Evolutionary conservation across 805 yeast genomes (phyloP).

Genomic region (Candida sakaeoensis): DNA sequence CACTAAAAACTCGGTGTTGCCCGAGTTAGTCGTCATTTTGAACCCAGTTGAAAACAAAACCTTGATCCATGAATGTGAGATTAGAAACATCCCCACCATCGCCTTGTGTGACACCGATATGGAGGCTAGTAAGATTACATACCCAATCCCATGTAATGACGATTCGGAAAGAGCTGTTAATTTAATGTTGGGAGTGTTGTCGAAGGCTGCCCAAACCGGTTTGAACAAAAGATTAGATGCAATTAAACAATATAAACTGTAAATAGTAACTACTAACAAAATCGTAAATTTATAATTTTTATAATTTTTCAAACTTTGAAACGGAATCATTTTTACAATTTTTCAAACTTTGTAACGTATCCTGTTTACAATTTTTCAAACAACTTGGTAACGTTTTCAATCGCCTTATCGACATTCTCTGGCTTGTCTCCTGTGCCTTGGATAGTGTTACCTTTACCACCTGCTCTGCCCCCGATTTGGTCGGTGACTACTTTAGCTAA

Average conservation of each 20-base stretch:
- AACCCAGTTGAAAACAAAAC: slow-evolving; percentile 86
- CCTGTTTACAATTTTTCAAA: slow-evolving; percentile 58
- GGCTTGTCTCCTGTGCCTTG: slow-evolving; percentile 95
- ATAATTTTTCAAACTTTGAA: too few relatives aligned
- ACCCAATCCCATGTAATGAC: slow-evolving; percentile 95
- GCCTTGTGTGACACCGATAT: slow-evolving; percentile 93
- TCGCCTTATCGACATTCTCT: slow-evolving; percentile 66
- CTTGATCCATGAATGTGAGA: slow-evolving; percentile 76
- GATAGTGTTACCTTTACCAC: slow-evolving; percentile 94
- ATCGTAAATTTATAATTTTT: too few relatives aligned
- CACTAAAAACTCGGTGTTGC: slow-evolving; percentile 54
- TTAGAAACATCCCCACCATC: slow-evolving; percentile 83
- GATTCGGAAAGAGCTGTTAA: slow-evolving; percentile 81
- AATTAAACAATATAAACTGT: slow-evolving; percentile 12
- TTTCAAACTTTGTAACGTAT: too few relatives aligned
- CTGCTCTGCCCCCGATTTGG: slow-evolving; percentile 92
- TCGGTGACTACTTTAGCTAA: slow-evolving; percentile 68
- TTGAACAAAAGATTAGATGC: slow-evolving; percentile 48
- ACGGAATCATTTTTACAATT: too few relatives aligned
- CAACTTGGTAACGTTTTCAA: slow-evolving; percentile 61
- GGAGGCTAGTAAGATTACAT: slow-evolving; percentile 85
- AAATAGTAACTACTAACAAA: not conserved
- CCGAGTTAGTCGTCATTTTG: slow-evolving; percentile 81
- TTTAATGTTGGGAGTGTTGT: slow-evolving; percentile 75
- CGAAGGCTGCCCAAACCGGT: slow-evolving; percentile 84